Percentiles rank a stretch among this genome's conserved stretches.
Evolutionary conservation across 371 early-diverging fungal species (phyloP).

Genomic region (Thermomucor indicae-seudaticae): DNA sequence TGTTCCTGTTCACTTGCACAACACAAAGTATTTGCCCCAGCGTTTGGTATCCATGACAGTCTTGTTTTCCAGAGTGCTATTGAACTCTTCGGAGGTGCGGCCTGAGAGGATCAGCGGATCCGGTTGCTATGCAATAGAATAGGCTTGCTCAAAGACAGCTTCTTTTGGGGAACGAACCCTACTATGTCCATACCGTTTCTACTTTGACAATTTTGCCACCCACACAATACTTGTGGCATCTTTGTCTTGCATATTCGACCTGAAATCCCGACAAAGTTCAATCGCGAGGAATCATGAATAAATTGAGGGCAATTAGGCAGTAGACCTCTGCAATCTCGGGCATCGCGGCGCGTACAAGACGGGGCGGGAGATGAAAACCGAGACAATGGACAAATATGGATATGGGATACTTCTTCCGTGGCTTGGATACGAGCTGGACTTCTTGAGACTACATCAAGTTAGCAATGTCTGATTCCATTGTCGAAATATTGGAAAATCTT

Average conservation of each 20-base stretch:
- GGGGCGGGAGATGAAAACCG: too few relatives aligned
- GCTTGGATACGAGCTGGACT: not conserved
- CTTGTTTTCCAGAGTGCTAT: not conserved
- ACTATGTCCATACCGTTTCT: not conserved
- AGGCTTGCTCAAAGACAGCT: not conserved
- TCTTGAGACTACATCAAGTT: not conserved
- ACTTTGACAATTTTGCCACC: not conserved
- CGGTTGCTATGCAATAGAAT: not conserved
- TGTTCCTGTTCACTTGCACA: not conserved
- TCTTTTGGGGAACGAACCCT: not conserved
- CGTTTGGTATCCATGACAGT: not conserved
- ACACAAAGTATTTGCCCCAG: not conserved
- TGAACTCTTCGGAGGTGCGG: not conserved
- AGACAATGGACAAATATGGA: too few relatives aligned
- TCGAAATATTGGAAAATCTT: not conserved
- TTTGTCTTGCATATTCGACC: not conserved
- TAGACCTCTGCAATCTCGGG: not conserved
- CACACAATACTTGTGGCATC: not conserved
- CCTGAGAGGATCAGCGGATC: not conserved
- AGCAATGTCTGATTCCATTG: not conserved
- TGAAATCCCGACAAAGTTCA: not conserved
- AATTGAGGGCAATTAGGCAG: not conserved
- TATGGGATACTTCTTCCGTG: too few relatives aligned
- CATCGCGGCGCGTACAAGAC: not conserved
- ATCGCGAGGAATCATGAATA: not conserved